Evolutionary conservation across 331 rosid species (phyloP).

Genomic region (Pyrus hybrid): DNA sequence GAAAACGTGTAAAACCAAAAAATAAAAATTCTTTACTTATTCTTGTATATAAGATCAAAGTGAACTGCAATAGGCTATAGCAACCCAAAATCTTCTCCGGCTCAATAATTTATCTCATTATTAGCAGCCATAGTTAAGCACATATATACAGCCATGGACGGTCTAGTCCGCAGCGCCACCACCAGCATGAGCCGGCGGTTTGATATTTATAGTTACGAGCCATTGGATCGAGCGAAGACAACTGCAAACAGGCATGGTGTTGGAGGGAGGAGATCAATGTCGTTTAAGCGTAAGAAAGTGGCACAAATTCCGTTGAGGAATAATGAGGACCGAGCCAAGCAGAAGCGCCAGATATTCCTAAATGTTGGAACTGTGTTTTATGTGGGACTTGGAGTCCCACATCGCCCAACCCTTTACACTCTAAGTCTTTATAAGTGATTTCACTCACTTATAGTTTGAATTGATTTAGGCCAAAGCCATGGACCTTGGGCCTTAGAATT

Average conservation of each 20-base stretch:
- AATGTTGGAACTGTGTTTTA: too few relatives aligned
- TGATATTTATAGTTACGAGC: conserved; percentile 26
- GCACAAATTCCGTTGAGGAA: conserved; percentile 3
- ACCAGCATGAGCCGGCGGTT: conserved; percentile 31
- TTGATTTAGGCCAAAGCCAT: too few relatives aligned
- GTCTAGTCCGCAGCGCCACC: conserved; percentile 35
- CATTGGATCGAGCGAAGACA: conserved; percentile 18
- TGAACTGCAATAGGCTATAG: not conserved
- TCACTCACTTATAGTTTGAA: too few relatives aligned
- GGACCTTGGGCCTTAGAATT: too few relatives aligned
- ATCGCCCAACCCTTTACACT: too few relatives aligned
- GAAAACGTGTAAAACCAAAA: conserved; percentile 6
- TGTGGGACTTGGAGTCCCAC: too few relatives aligned
- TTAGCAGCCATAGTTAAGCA: not conserved
- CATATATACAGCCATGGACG: conserved; percentile 17
- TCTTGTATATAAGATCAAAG: not conserved
- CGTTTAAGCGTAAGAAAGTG: conserved; percentile 1
- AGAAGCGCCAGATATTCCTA: conserved; percentile 49
- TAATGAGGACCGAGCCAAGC: conserved; percentile 45
- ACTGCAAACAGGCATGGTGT: not conserved
- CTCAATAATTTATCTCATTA: not conserved
- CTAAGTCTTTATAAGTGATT: too few relatives aligned
- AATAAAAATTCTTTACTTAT: not conserved
- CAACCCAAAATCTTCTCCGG: not conserved
- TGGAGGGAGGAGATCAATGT: conserved; percentile 1